Evolutionary conservation across 1,284 basidiomycete species (phyloP), one percentile per base, ranked within the genome.

Genomic region (Cerrena zonata): DNA sequence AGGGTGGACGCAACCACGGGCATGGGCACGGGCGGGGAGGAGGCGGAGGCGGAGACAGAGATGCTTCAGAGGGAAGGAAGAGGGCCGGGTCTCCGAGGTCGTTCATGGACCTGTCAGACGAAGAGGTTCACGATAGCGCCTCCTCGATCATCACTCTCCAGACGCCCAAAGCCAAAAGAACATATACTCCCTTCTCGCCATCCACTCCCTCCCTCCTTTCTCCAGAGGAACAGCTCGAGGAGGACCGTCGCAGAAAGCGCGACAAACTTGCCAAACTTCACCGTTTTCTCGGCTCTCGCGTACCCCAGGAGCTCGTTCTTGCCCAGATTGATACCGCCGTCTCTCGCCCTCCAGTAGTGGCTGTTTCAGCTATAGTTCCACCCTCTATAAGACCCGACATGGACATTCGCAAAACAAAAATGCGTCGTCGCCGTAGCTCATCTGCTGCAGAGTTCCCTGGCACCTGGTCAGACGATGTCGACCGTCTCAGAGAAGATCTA

Each of bases 181-280:
- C 48, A 58, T 53, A 54, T 36, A 42, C 44, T 36, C 53, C 64
- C 52, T 51, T 61, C 54, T 55, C 63, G 56, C 50, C 59, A 60
- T 54, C 73, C 27, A 65, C 68, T 13, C 73, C 72, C 45, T 49
- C 47, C 19, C 58, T 78, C 45, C 61, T 81, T 61, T 70, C 75
- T 47, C 68, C 75, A 27, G 76, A 81, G 49, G 73, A 74, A 53
- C 72, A 70, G 53, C 75, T 70, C 19, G 82, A 87, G 51, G 76
- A 78, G 24, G 79, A 84, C 52, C 76, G 78, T 54, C 73, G 79
- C 51, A 75, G 79, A 53, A 87, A 84, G 63, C 76, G 88, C 45
- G 84, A 86, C 58, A 82, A 81, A 58, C 70, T 91, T 27, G 84
- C 84, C 4, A 89, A 83, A 63, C 74, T 91, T 5, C 86, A 90